Evolutionary conservation across 805 yeast species (phyloP), one percentile per base, ranked within the genome.

Genomic region (Zygotorulaspora danielsina): DNA sequence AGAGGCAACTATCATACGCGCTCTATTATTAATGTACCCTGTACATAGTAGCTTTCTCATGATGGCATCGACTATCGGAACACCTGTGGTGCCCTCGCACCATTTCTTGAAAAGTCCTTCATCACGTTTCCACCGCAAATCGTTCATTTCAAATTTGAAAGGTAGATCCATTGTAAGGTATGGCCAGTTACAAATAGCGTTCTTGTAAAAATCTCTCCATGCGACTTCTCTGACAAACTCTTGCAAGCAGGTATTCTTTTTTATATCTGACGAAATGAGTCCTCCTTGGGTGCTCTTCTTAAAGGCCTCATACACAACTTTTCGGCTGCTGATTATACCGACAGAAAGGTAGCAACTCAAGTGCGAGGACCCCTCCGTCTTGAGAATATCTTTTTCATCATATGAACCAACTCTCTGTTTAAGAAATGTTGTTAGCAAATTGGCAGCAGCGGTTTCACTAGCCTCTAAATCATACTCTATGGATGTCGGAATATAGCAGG

Each of bases 161-260:
- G 80, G 80, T 35, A 65, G 50, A 49, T 62, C 65, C 77, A 75
- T 75, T 36, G 70, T 66, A 5, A 72, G 52, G 43, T 66, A 70
- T 3, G 82, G 82, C 72, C 76, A 70, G 40, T 66, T 63, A 38
- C 65, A 61, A 36, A 73, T 45, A 6, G 72, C 64, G 45, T 76
- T 78, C 33, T 69, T 64, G 51, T 75, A 76, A 42, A 75, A 76
- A 49, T 76, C 81, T 49, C 81, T 65, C 75, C 79, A 77, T 1
- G 80, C 76, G 7, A 77, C 63, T 50, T 77, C 79, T 25, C 79
- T 66, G 19, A 75, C 62, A 61, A 72, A 76, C 31, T 68, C 69
- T 16, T 65, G 63, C 12, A 63, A 49, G 4, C 74, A 70, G 5
- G 51, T 46, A 30, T 64, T 62, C 15, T 64, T 65, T 27, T 51